These are phyloP conservation scores for Solanum neorickii DNA, from an alignment of 257 asterid genomes.

Conservation along the genomic window DNA sequence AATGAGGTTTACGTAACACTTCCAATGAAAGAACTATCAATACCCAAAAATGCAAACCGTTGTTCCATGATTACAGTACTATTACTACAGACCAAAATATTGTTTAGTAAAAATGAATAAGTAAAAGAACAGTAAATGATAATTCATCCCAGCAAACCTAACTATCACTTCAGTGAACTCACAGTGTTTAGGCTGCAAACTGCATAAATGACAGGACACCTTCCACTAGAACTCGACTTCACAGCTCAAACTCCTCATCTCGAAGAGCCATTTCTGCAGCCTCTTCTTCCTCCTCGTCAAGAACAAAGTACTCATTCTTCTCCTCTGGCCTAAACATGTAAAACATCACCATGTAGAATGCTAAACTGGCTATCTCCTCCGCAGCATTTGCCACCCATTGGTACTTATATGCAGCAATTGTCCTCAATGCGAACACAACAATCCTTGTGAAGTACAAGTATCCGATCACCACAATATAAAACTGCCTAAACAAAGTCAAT, in stretches of 20 bases:
- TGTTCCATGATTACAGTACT: background rate
- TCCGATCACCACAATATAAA: conserved; percentile 86
- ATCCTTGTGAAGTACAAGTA: conserved; percentile 88
- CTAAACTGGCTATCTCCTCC: conserved; percentile 83
- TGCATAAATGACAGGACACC: background rate
- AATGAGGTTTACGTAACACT: background rate
- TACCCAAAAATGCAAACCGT: background rate
- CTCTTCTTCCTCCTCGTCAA: conserved; percentile 88
- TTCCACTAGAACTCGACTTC: conserved; percentile 20
- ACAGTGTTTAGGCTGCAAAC: background rate
- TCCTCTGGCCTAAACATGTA: conserved; percentile 96
- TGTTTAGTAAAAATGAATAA: background rate
- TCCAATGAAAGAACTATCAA: background rate
- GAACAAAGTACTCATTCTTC: conserved; percentile 80
- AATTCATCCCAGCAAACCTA: background rate
- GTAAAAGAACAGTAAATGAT: background rate
- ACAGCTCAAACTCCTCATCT: conserved; percentile 87
- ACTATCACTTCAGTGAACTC: background rate
- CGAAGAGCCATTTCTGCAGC: conserved; percentile 88
- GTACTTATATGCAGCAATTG: conserved; percentile 88
- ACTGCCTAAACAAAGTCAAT: conserved; percentile 87
- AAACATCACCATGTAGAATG: conserved; percentile 68
- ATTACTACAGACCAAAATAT: background rate
- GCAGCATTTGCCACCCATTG: conserved; percentile 96
- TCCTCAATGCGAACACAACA: conserved; percentile 82